Percentiles rank a stretch among this genome's conserved stretches.
Evolutionary conservation across 2,329 filamentous ascomycete species (phyloP).

Genomic region (Penicillium janthinellum): DNA sequence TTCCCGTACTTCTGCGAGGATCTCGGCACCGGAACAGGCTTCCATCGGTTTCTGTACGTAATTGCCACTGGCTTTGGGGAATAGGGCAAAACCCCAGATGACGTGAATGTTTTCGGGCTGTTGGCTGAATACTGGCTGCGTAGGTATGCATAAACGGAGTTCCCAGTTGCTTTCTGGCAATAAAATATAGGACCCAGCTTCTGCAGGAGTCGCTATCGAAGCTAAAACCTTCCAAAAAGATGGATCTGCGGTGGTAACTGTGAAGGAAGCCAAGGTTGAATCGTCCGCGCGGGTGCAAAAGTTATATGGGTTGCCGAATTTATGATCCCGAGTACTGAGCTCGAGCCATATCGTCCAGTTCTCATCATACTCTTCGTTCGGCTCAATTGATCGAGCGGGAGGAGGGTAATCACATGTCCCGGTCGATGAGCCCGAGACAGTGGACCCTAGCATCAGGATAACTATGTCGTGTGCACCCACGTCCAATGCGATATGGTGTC

Average conservation of each 20-base stretch:
- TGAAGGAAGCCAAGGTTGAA: conserved; percentile 46
- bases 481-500: neutral
- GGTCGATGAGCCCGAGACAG: conserved; percentile 14
- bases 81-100: conserved; percentile 46
- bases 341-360: conserved; percentile 48
- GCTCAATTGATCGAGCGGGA: neutral
- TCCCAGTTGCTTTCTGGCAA: conserved; percentile 47
- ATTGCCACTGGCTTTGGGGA: conserved; percentile 39
- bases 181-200: conserved; percentile 40
- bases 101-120: conserved; percentile 39
- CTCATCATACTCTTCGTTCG: conserved; percentile 24
- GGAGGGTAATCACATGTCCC: conserved; percentile 12
- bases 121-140: conserved; percentile 46
- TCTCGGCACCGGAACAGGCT: conserved; percentile 44
- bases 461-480: conserved; percentile 12
- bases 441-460: conserved; percentile 15
- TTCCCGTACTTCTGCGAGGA: conserved; percentile 17
- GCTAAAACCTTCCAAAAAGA: conserved; percentile 32
- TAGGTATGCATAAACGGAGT: conserved; percentile 44
- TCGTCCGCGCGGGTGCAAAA: conserved; percentile 42
- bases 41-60: conserved; percentile 46
- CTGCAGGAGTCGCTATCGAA: conserved; percentile 22
- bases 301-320: conserved; percentile 44
- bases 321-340: conserved; percentile 38
- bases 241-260: conserved; percentile 41